Conservation (phyloP, 257 asterid species). For the Salvia splendens region DNA sequence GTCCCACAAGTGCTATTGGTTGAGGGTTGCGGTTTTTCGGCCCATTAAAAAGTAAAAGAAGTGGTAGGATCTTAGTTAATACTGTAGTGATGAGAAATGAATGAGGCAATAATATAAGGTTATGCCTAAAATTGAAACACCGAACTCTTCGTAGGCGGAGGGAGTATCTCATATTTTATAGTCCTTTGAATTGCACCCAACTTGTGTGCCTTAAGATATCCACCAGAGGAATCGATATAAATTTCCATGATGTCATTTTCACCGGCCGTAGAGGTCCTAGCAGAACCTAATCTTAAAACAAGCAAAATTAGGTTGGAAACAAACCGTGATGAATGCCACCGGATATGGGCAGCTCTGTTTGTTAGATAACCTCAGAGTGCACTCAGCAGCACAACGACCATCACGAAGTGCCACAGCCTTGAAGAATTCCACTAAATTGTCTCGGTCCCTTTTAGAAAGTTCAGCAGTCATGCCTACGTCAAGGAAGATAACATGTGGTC, state of each 20-base stretch:
- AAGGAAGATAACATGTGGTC: slow-evolving; percentile 82
- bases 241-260: background rate
- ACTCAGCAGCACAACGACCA: slow-evolving; percentile 81
- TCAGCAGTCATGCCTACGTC: slow-evolving; percentile 99
- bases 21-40: too few relatives aligned
- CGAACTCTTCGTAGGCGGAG: too few relatives aligned
- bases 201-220: slow-evolving; percentile 2
- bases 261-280: background rate
- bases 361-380: slow-evolving; percentile 77
- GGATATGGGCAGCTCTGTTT: slow-evolving; percentile 84
- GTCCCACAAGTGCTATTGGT: too few relatives aligned
- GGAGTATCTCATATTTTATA: background rate
- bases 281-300: slow-evolving; percentile 3
- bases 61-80: too few relatives aligned
- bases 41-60: too few relatives aligned
- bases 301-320: slow-evolving; percentile 28
- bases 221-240: background rate
- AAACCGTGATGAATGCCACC: slow-evolving; percentile 72
- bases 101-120: too few relatives aligned
- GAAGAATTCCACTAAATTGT: slow-evolving; percentile 71
- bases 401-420: slow-evolving; percentile 92
- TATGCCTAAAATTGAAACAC: too few relatives aligned
- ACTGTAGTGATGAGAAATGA: too few relatives aligned
- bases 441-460: slow-evolving; percentile 72
- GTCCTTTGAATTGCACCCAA: slow-evolving; percentile 2